Evolutionary conservation across 2,329 filamentous ascomycete species (phyloP).

Genomic region (Tympanopsis confertula): DNA sequence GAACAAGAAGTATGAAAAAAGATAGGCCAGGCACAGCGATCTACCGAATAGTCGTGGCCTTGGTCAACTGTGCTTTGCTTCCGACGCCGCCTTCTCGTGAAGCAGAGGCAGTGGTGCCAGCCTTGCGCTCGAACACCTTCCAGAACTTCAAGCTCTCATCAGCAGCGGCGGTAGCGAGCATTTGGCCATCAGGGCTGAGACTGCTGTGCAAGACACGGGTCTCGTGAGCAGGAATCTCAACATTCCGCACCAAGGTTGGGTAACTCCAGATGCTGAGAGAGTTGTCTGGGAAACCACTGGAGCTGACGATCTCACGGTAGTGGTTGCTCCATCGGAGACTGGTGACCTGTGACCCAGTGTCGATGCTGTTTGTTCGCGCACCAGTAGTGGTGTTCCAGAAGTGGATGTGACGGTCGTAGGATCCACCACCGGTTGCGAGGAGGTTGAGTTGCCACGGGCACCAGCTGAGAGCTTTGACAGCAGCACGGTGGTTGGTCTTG

Average conservation of each 20-base stretch:
- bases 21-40: conserved; percentile 2
- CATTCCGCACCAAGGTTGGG: conserved; percentile 88
- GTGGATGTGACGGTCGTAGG: conserved; percentile 95
- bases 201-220: conserved; percentile 93
- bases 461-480: conserved; percentile 96
- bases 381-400: conserved; percentile 99
- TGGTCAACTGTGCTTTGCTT: conserved; percentile 73
- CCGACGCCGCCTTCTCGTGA: conserved; percentile 56
- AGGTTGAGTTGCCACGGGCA: conserved; percentile 98
- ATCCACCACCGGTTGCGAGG: conserved; percentile 88
- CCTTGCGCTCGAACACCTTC: conserved; percentile 99
- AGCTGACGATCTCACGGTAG: conserved; percentile 96
- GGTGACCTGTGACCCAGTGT: conserved; percentile 94
- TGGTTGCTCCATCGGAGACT: conserved; percentile 91
- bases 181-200: conserved; percentile 93
- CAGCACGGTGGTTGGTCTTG: conserved; percentile 98
- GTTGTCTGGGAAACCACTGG: conserved; percentile 97
- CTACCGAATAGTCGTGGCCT: conserved; percentile 91
- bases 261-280: conserved; percentile 99
- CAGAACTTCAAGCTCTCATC: conserved; percentile 99
- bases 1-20: background rate
- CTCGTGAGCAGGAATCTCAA: conserved; percentile 96
- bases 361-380: conserved; percentile 96
- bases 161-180: conserved; percentile 88
- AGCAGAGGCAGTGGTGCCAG: conserved; percentile 52